Conservation (phyloP, 768 basidiomycete species). For the Leccinum incarnatum region DNA sequence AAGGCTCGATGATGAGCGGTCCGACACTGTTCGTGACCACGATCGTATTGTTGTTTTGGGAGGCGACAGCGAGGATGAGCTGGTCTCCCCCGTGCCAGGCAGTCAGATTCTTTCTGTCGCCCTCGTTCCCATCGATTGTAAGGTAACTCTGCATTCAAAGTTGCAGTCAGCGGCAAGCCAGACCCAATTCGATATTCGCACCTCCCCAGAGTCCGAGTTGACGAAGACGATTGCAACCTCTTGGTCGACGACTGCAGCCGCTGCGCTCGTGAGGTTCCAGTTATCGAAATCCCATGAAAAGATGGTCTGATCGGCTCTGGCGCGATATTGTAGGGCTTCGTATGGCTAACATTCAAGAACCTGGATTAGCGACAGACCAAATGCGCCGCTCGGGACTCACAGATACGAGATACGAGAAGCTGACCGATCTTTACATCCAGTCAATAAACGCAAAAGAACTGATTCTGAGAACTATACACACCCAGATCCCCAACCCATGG, state of each 20-base stretch:
- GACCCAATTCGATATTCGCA: slow-evolving; percentile 5
- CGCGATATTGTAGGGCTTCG: slow-evolving; percentile 75
- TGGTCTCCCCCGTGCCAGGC: slow-evolving; percentile 37
- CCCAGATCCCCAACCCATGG: slow-evolving; percentile 93
- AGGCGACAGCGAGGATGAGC: slow-evolving; percentile 55
- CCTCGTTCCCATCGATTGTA: slow-evolving; percentile 53
- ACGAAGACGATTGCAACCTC: slow-evolving; percentile 82
- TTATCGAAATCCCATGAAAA: slow-evolving; percentile 71
- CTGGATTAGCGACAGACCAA: not conserved
- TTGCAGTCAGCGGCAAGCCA: not conserved
- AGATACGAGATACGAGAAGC: slow-evolving; percentile 76
- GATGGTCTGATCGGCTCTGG: slow-evolving; percentile 62
- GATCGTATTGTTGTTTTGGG: slow-evolving; percentile 70
- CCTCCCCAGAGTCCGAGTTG: slow-evolving; percentile 82
- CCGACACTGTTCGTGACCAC: slow-evolving; percentile 82
- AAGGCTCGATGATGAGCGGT: slow-evolving; percentile 62
- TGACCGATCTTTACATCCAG: slow-evolving; percentile 46
- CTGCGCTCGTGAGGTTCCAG: slow-evolving; percentile 55
- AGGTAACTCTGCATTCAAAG: slow-evolving; percentile 41
- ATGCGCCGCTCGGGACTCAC: slow-evolving; percentile 36
- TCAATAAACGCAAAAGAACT: not conserved
- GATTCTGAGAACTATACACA: slow-evolving; percentile 14
- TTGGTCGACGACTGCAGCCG: slow-evolving; percentile 43
- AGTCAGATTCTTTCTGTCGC: slow-evolving; percentile 38
- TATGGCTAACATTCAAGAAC: slow-evolving; percentile 49